These are phyloP conservation scores for Cladosporium sp. DNA, from an alignment of 2,329 filamentous ascomycete genomes.

Conservation along the genomic window DNA sequence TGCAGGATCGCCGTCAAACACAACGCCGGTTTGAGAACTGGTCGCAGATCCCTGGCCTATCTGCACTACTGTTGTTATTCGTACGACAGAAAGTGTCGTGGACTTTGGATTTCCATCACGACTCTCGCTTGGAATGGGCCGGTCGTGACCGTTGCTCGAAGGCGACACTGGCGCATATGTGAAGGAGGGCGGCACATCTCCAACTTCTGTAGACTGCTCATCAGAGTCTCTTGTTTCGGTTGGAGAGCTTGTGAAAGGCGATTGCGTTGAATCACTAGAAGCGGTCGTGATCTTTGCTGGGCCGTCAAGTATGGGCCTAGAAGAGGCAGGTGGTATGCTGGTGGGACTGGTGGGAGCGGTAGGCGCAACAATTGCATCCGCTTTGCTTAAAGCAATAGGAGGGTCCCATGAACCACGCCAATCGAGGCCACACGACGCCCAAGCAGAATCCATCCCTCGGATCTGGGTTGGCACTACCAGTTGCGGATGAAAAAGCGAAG, in stretches of 20 bases:
- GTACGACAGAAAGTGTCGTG: not conserved
- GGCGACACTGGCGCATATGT: not conserved
- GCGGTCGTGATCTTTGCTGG: not conserved
- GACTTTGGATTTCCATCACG: not conserved
- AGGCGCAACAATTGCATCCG: not conserved
- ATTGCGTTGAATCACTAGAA: not conserved
- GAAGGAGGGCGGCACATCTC: not conserved
- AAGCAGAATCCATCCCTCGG: slow-evolving; percentile 22
- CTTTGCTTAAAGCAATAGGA: slow-evolving; percentile 18
- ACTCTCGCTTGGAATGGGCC: not conserved
- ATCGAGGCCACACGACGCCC: slow-evolving; percentile 23
- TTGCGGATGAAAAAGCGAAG: slow-evolving; percentile 20
- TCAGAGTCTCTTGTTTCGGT: not conserved
- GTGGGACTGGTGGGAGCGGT: not conserved
- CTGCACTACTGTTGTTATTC: not conserved
- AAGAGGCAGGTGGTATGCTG: not conserved
- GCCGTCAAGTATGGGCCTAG: not conserved
- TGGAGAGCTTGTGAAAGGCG: not conserved
- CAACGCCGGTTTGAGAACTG: not conserved
- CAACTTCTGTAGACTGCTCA: not conserved
- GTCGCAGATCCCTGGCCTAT: not conserved
- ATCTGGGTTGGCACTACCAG: slow-evolving; percentile 23
- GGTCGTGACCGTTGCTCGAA: not conserved
- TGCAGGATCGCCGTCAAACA: not conserved
- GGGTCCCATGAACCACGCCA: slow-evolving; percentile 24